A percentile compares a stretch with the other conserved stretches of the same genome.
These are phyloP conservation scores for Terfezia claveryi DNA, from an alignment of 495 filamentous ascomycete species.

Conservation along the genomic window DNA sequence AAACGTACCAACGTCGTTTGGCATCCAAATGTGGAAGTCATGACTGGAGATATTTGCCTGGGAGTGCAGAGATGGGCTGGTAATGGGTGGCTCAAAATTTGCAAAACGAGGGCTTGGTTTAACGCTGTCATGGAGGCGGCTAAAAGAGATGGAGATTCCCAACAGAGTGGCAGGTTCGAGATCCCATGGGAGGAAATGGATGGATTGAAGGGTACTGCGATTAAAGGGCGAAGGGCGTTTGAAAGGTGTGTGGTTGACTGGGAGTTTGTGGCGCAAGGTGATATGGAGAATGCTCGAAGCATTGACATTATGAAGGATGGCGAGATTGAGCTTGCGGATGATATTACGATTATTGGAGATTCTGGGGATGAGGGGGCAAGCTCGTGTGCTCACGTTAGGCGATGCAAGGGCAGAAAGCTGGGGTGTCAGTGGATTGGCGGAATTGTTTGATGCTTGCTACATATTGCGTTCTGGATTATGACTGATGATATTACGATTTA, in stretches of 20 bases:
- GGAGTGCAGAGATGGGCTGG: constrained; percentile 54
- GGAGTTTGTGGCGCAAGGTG: constrained; percentile 14
- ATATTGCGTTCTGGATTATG: too few species aligned
- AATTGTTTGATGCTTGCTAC: too few species aligned
- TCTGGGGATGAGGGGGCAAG: too few species aligned
- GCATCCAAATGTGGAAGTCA: constrained; percentile 33
- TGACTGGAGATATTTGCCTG: constrained; percentile 72
- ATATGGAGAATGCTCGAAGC: background rate
- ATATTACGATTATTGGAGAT: too few species aligned
- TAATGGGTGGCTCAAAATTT: constrained; percentile 48
- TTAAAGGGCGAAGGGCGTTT: constrained; percentile 59
- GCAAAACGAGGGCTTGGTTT: constrained; percentile 90
- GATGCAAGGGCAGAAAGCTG: too few species aligned
- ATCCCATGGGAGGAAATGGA: constrained; percentile 45
- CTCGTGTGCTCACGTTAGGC: too few species aligned
- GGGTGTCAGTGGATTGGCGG: too few species aligned
- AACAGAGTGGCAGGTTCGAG: constrained; percentile 36
- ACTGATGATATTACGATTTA: too few species aligned
- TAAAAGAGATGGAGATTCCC: constrained; percentile 13
- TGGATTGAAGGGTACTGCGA: constrained; percentile 55
- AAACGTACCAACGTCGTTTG: background rate
- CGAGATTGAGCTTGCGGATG: too few species aligned
- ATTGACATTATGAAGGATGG: too few species aligned
- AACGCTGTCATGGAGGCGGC: constrained; percentile 79
- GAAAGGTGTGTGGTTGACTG: constrained; percentile 80